Evolutionary conservation across 306 rosid genomes (phyloP), one percentile per base, ranked within the genome.

Genomic region (Lotus japonicus): DNA sequence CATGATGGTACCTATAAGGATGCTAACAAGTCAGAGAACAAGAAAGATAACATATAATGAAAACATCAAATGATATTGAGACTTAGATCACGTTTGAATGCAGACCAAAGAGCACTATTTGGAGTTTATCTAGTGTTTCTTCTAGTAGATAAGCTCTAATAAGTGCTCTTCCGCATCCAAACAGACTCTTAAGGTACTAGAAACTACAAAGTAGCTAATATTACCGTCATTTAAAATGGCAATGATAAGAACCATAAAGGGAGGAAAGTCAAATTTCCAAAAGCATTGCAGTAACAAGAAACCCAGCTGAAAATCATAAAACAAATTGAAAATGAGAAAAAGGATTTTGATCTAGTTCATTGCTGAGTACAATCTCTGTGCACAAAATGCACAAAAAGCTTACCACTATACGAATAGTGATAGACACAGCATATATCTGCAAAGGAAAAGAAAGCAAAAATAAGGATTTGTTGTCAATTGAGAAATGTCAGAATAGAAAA

Each of bases 391-490:
- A 18, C 39, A 64, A 23, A 36, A 28, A 49, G 45, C 84, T 84
- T 79, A 89, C 92, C 88, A 89, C 87, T 23, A 89, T 89, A 83
- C 96, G 88, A 9, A 84, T 86, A 64, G 90, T 89, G 76, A 89
- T 86, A 7, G 96, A 89, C 49, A 89, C 86, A 42, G 96, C 96
- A 75, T 89, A 89, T 83, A 86, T 89, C 92, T 86, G 86, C 17
- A 64, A 44, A 16, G 53, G 10, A 49, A 49, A 50, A 61, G 58
- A 10, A 41, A 38, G 41, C 3, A 21, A 23, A 14, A 56, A 11
- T 77, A 31, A 58, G 50, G 31, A 57, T 33, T 73, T 58, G 49
- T 51, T 31, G 67, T 58, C 28, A 54, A 43, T 42, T 15, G 49
- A 2, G 74, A 36, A 43, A 59, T 21, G 7, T 16, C 33, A 60